A percentile compares a stretch with the other conserved stretches of the same genome.
phyloP scores from a whole-genome alignment of 495 filamentous ascomycete genomes.

The Lasiosphaeriaceae sp. region DNA sequence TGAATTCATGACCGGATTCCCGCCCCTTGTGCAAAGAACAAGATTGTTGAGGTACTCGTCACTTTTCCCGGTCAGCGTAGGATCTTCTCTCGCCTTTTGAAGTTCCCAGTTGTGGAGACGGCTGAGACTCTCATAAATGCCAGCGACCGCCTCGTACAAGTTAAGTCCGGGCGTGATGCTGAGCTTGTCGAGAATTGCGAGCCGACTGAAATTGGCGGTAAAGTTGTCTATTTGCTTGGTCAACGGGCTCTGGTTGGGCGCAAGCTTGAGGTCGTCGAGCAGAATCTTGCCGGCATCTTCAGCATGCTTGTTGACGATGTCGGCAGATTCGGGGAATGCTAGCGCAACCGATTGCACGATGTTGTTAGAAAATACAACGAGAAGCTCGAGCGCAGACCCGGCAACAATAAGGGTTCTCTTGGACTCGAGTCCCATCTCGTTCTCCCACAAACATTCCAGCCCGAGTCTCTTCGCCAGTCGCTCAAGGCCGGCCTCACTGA shows the following conservation, averaged over 20 bases:
- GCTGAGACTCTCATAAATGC: constrained; percentile 64
- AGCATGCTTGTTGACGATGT: constrained; percentile 47
- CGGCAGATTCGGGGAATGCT: constrained; percentile 42
- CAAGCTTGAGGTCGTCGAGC: constrained; percentile 48
- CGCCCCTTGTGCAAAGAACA: constrained; percentile 65
- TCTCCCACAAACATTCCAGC: constrained; percentile 70
- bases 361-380: constrained; percentile 49
- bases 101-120: constrained; percentile 65
- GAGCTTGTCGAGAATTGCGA: constrained; percentile 75
- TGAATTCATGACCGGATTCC: constrained; percentile 74
- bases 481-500: constrained; percentile 80
- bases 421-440: constrained; percentile 39
- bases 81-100: constrained; percentile 54
- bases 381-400: constrained; percentile 56
- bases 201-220: constrained; percentile 71
- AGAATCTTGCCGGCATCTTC: constrained; percentile 51
- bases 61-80: constrained; percentile 38
- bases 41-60: constrained; percentile 49
- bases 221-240: constrained; percentile 67
- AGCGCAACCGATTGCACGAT: constrained; percentile 46
- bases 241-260: constrained; percentile 42
- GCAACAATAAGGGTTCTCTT: constrained; percentile 64
- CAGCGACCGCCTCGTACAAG: constrained; percentile 84
- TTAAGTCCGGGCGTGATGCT: constrained; percentile 69
- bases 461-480: constrained; percentile 65